Percentiles rank a stretch among this genome's conserved stretches.
These are phyloP conservation scores for Coemansia sp. DNA, from an alignment of 192 early-diverging fungal species.

Conservation along the genomic window DNA sequence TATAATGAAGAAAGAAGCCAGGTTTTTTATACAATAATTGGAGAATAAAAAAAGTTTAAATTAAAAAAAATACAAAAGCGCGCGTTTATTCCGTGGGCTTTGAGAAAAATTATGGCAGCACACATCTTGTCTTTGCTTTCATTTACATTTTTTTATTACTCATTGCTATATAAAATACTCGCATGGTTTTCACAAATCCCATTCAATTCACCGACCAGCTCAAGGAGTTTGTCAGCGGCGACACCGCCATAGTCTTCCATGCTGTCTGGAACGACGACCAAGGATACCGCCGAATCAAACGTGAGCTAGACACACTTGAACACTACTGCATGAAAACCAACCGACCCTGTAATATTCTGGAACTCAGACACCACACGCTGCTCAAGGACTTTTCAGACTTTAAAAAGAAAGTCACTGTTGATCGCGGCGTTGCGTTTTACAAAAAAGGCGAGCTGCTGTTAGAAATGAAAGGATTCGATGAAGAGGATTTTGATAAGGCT, in stretches of 20 bases:
- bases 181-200: slow-evolving; percentile 1
- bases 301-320: background rate
- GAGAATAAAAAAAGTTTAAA: too few species aligned
- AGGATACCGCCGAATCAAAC: background rate
- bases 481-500: background rate
- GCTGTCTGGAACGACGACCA: background rate
- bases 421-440: background rate
- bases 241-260: background rate
- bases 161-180: background rate
- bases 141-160: background rate
- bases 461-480: background rate
- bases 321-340: background rate
- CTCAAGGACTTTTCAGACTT: background rate
- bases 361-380: background rate
- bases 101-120: too few species aligned
- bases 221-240: background rate
- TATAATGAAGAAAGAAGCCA: too few species aligned
- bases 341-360: background rate
- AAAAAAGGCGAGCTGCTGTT: background rate
- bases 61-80: too few species aligned
- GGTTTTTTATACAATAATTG: too few species aligned
- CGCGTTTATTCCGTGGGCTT: too few species aligned
- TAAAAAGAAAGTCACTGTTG: background rate
- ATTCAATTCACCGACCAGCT: background rate
- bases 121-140: background rate